Conservation (phyloP, 331 rosid genomes). For the Quercus phellos region DNA sequence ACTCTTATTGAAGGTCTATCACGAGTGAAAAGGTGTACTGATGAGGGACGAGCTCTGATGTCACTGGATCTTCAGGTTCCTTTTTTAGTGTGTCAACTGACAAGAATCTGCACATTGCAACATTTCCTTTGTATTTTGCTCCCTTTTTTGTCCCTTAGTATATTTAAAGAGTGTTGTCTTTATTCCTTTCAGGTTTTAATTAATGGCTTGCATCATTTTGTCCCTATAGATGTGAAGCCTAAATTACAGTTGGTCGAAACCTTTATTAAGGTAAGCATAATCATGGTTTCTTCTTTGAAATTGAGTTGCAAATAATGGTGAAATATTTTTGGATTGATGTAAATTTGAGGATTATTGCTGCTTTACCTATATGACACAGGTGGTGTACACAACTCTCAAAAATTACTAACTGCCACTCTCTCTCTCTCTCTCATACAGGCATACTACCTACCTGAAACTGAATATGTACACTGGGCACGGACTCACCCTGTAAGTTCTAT, state of each 20-base stretch:
- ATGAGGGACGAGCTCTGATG: constrained; percentile 97
- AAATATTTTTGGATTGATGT: constrained; percentile 4
- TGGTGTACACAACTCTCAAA: neutral
- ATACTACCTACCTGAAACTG: constrained; percentile 95
- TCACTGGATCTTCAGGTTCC: constrained; percentile 89
- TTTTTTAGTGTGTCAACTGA: neutral
- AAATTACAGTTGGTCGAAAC: constrained; percentile 80
- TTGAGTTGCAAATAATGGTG: neutral
- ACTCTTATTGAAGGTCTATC: constrained; percentile 94
- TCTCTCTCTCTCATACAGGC: constrained; percentile 51
- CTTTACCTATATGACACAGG: constrained; percentile 14
- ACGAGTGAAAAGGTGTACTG: constrained; percentile 88
- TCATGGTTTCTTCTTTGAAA: neutral
- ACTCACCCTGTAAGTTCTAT: constrained; percentile 66
- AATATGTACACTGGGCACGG: constrained; percentile 89
- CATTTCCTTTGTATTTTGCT: neutral
- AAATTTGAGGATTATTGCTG: constrained; percentile 17
- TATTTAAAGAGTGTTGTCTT: constrained; percentile 13
- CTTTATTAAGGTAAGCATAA: constrained; percentile 75
- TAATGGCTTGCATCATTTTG: constrained; percentile 89
- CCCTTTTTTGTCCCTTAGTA: constrained; percentile 14
- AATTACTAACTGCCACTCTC: constrained; percentile 3
- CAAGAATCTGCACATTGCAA: neutral
- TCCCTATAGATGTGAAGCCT: constrained; percentile 69
- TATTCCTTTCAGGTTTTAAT: constrained; percentile 74